Evolutionary conservation across 192 early-diverging fungal genomes (phyloP), one percentile per base, ranked within the genome.

Genomic region (Diversispora eburnea): DNA sequence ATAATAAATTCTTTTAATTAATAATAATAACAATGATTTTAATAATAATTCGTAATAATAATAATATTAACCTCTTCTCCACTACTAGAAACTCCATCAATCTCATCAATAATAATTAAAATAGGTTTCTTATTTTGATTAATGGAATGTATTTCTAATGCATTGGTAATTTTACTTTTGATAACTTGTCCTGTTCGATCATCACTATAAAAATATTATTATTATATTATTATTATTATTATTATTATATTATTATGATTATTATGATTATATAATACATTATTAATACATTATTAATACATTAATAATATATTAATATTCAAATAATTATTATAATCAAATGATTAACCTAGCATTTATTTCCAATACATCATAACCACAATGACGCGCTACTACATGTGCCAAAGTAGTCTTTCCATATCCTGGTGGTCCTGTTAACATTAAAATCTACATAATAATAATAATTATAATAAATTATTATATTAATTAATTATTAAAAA

Each of bases 351-450:
- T 87, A 13, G 95, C 97, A 79, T 99, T 98, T 75, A 99, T 90
- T 80, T 99, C 97, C 4, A 94, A 83, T 10, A 92, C 83, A 43
- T 93, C 87, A 79, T 99, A 99, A 6, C 96, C 96, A 22, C 91
- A 89, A 79, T 97, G 95, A 45, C 84, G 82, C 0, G 94, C 95
- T 52, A 93, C 86, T 3, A 98, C 90, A 77, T 97, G 95, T 0
- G 96, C 97, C 72, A 99, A 84, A 1, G 97, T 99, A 0, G 97
- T 99, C 81, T 99, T 99, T 62, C 95, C 96, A 63, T 94, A 84
- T 10, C 97, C 97, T 0, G 97, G 94, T 41, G 95, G 93, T 0
- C 97, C 97, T 5, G 92, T 86, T 41, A 99, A 78, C 13, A 99
- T 73, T 9, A 99, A 62, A 5, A 82, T 51, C 74, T 82, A 74